Conservation (phyloP, 2,329 filamentous ascomycete species). For the Reticulascus tulasneorum region DNA sequence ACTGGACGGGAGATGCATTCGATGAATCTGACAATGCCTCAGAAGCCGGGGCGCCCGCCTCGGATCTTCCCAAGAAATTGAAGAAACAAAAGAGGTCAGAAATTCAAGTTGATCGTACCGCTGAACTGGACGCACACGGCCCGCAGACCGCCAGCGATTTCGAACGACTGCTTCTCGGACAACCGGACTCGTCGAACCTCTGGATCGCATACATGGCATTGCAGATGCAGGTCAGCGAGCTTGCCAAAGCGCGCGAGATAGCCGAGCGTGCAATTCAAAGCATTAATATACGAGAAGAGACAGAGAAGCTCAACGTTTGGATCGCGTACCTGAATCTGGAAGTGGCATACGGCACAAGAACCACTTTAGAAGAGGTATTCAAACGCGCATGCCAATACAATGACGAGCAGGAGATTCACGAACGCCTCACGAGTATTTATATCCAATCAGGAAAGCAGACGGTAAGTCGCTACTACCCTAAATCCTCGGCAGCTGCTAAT, state of each 20-base stretch:
- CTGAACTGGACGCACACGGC: constrained; percentile 83
- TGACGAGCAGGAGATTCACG: constrained; percentile 83
- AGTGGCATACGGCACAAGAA: constrained; percentile 81
- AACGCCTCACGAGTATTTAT: constrained; percentile 88
- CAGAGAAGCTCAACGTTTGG: constrained; percentile 94
- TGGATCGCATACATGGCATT: constrained; percentile 99
- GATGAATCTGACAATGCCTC: constrained; percentile 54
- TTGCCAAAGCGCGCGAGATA: constrained; percentile 81
- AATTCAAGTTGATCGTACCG: constrained; percentile 83
- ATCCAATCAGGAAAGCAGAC: constrained; percentile 84
- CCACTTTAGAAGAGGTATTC: constrained; percentile 80
- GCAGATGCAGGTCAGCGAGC: constrained; percentile 87
- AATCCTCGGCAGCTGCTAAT: too few species aligned
- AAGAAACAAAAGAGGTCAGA: constrained; percentile 68
- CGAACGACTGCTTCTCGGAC: constrained; percentile 85
- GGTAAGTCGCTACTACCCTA: constrained; percentile 48
- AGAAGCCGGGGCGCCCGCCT: constrained; percentile 28
- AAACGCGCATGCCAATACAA: constrained; percentile 92
- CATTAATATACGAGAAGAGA: constrained; percentile 86
- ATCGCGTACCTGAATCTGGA: constrained; percentile 92
- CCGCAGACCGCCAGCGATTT: constrained; percentile 90
- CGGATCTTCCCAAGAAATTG: constrained; percentile 32
- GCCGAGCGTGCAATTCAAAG: constrained; percentile 86
- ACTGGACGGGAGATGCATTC: constrained; percentile 76
- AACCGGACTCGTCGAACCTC: constrained; percentile 86